Conservation (phyloP, 495 filamentous ascomycete species). For the Glonium stellatum region DNA sequence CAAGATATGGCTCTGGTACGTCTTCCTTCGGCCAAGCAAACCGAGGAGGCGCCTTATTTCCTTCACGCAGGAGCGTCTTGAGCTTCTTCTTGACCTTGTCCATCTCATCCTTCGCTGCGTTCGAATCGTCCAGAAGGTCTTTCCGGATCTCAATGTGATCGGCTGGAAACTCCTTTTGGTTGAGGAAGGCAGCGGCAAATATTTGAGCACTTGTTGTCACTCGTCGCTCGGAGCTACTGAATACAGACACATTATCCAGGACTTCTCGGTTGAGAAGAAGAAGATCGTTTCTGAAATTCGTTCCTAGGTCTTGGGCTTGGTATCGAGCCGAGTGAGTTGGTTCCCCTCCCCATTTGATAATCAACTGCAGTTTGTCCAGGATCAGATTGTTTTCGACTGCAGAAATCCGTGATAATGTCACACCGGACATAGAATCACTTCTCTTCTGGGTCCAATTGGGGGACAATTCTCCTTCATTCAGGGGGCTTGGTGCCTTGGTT, state of each 20-base stretch:
- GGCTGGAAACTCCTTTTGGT: conserved; percentile 74
- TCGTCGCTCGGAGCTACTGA: conserved; percentile 87
- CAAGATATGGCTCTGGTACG: conserved; percentile 85
- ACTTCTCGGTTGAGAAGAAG: conserved; percentile 88
- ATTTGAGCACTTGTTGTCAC: conserved; percentile 96
- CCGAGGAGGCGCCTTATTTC: conserved; percentile 79
- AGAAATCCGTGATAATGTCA: conserved; percentile 82
- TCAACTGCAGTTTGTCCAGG: conserved; percentile 90
- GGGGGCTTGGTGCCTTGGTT: not conserved
- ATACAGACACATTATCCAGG: conserved; percentile 82
- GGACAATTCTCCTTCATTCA: conserved; percentile 5
- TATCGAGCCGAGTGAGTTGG: conserved; percentile 96
- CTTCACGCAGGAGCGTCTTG: conserved; percentile 80
- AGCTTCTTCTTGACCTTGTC: conserved; percentile 99
- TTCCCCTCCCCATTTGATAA: conserved; percentile 98
- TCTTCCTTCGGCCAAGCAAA: conserved; percentile 95
- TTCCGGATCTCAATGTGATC: conserved; percentile 85
- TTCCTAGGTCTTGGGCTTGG: conserved; percentile 85
- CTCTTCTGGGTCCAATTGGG: conserved; percentile 32
- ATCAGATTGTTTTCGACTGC: conserved; percentile 82
- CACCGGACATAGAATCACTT: conserved; percentile 75
- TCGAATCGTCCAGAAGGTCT: conserved; percentile 92
- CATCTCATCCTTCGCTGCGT: conserved; percentile 99
- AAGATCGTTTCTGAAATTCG: conserved; percentile 92
- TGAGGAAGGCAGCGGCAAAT: conserved; percentile 84